Evolutionary conservation across 2,329 filamentous ascomycete species (phyloP).

Genomic region (Lasiodiplodia theobromae): DNA sequence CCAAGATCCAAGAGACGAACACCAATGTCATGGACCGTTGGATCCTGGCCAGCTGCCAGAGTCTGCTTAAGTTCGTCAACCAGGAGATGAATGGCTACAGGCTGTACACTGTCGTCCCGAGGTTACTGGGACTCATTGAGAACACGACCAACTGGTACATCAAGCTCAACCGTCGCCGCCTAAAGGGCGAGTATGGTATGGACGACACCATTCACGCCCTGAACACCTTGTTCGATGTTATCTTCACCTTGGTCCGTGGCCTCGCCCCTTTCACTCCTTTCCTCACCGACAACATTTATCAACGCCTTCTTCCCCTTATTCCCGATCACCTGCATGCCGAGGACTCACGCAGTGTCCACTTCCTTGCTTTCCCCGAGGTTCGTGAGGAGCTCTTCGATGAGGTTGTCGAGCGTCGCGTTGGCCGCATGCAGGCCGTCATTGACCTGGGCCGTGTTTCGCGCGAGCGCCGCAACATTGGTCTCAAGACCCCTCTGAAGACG

Average conservation of each 20-base stretch:
- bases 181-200: constrained; percentile 88
- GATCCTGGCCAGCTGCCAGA: constrained; percentile 93
- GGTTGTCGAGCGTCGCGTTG: constrained; percentile 83
- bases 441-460: constrained; percentile 86
- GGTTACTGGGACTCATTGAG: constrained; percentile 83
- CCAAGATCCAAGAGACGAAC: constrained; percentile 75
- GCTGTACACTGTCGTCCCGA: constrained; percentile 86
- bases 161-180: constrained; percentile 86
- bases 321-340: constrained; percentile 72
- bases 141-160: constrained; percentile 99
- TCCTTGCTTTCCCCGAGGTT: constrained; percentile 88
- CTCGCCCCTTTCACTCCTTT: constrained; percentile 96
- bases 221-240: constrained; percentile 91
- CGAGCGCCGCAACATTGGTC: constrained; percentile 81
- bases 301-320: constrained; percentile 80
- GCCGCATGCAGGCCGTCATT: constrained; percentile 94
- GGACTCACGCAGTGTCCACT: constrained; percentile 88
- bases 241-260: constrained; percentile 86
- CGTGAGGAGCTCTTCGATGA: constrained; percentile 86
- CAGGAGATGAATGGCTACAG: constrained; percentile 82
- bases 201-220: constrained; percentile 89
- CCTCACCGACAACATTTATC: constrained; percentile 93
- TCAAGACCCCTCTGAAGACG: constrained; percentile 91
- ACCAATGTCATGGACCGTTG: constrained; percentile 95
- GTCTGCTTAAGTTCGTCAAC: constrained; percentile 88